phyloP scores from a whole-genome alignment of 1,284 basidiomycete species.

The Fomitopsis palustris region DNA sequence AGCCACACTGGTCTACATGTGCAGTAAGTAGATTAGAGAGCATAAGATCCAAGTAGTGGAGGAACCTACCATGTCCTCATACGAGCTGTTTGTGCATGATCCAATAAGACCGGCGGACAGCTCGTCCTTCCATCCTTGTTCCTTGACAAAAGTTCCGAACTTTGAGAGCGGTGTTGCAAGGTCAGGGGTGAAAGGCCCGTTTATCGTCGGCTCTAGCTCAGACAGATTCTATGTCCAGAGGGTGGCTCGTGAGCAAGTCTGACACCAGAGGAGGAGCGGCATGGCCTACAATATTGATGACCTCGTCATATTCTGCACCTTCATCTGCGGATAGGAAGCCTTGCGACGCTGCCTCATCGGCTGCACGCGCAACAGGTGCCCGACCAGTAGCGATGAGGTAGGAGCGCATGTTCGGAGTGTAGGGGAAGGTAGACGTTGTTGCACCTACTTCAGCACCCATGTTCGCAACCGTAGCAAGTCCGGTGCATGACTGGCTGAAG shows the following conservation, averaged over 20 bases:
- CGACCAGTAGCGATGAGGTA: constrained; percentile 93
- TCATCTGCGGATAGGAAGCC: constrained; percentile 86
- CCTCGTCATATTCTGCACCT: constrained; percentile 93
- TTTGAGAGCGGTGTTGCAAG: constrained; percentile 93
- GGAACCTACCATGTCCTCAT: constrained; percentile 81
- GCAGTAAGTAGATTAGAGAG: not conserved
- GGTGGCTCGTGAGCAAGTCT: not conserved
- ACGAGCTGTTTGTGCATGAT: constrained; percentile 97
- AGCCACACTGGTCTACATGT: constrained; percentile 74
- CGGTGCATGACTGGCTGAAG: constrained; percentile 88
- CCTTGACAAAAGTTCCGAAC: constrained; percentile 79
- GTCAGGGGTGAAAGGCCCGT: constrained; percentile 98
- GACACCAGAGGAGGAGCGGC: not conserved
- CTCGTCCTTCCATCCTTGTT: constrained; percentile 90
- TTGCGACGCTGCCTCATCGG: constrained; percentile 76
- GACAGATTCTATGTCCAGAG: constrained; percentile 70
- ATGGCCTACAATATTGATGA: constrained; percentile 83
- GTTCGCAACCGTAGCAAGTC: constrained; percentile 93
- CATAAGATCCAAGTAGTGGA: not conserved
- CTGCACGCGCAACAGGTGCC: constrained; percentile 83
- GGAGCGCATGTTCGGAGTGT: constrained; percentile 84
- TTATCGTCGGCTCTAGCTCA: constrained; percentile 91
- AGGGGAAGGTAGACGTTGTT: constrained; percentile 97
- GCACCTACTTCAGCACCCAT: constrained; percentile 99
- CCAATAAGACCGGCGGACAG: constrained; percentile 92